Percentiles rank a stretch among this genome's conserved stretches.
Evolutionary conservation across 2,329 filamentous ascomycete species (phyloP).

Genomic region (Phialemoniopsis sp.): DNA sequence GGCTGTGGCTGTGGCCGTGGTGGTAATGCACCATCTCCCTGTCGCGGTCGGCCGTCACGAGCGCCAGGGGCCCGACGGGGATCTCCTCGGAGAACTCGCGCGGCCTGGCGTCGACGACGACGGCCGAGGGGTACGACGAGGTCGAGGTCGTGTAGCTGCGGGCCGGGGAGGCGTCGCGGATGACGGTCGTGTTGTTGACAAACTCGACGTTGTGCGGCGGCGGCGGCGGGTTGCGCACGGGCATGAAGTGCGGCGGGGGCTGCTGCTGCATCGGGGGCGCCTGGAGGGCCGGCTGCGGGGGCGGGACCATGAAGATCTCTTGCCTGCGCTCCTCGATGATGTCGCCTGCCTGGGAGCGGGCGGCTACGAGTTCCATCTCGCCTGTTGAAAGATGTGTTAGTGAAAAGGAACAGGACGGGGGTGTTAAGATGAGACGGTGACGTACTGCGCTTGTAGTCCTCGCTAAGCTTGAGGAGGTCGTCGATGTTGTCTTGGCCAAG

Average conservation of each 20-base stretch:
- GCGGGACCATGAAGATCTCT: slow-evolving; percentile 27
- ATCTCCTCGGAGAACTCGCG: slow-evolving; percentile 27
- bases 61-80: slow-evolving; percentile 33
- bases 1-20: slow-evolving; percentile 17
- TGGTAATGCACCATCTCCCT: slow-evolving; percentile 12
- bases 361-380: slow-evolving; percentile 38
- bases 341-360: slow-evolving; percentile 41
- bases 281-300: slow-evolving; percentile 12
- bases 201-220: slow-evolving; percentile 33
- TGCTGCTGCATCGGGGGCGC: slow-evolving; percentile 2
- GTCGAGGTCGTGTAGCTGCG: slow-evolving; percentile 25
- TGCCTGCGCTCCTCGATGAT: slow-evolving; percentile 46
- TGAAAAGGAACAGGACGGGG: neutral
- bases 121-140: slow-evolving; percentile 22
- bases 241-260: neutral
- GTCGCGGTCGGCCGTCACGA: slow-evolving; percentile 20
- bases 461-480: slow-evolving; percentile 78
- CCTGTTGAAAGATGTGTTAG: slow-evolving; percentile 18
- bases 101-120: slow-evolving; percentile 34
- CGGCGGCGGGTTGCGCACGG: slow-evolving; percentile 9
- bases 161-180: slow-evolving; percentile 46
- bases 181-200: slow-evolving; percentile 38
- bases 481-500: slow-evolving; percentile 90
- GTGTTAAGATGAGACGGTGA: slow-evolving; percentile 1
- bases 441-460: slow-evolving; percentile 65